Evolutionary conservation across 768 basidiomycete species (phyloP), one percentile per base, ranked within the genome.

Genomic region (Collybia sp.): DNA sequence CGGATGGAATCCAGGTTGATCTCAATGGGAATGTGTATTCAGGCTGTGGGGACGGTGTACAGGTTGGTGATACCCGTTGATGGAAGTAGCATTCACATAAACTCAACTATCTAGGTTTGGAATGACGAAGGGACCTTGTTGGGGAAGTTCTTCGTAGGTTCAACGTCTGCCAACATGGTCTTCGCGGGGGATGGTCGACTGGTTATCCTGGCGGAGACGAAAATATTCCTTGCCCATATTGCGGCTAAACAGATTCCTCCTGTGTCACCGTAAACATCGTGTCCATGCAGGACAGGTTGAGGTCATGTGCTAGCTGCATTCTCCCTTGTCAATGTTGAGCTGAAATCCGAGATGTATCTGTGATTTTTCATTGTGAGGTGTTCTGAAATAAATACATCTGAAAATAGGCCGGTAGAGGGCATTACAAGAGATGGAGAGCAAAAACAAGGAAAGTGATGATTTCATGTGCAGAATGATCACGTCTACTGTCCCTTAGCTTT

Each of bases 1-100:
- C 84, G 5, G 85, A 88, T 48, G 85, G 85, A 10, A 61, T 87
- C 9, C 79, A 83, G 54, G 68, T 83, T 1, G 87, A 89, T 53
- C 65, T 65, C 3, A 59, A 70, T 0, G 83, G 83, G 0, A 87
- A 88, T 50, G 75, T 88, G 0, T 88, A 79, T 56, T 67, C 80
- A 0, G 82, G 80, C 1, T 78, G 77, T 45, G 83, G 78, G n/a
- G 86, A 88, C 46, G 85, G 85, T 33, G 73, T 79, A 0, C 77
- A 85, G 19, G 82, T 80, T 31, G 44, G 68, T 51, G 25, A 25
- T 25, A 25, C 25, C 25, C 25, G 25, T 25, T 8, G 8, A 25
- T 8, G 25, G 25, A 8, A 25, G 25, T 25, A 25, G 3, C 8
- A 25, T 25, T 25, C 25, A 25, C 25, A 8, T 25, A 25, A 25